Evolutionary conservation across 768 basidiomycete genomes (phyloP), one percentile per base, ranked within the genome.

Genomic region (Phylloporus scabripes): DNA sequence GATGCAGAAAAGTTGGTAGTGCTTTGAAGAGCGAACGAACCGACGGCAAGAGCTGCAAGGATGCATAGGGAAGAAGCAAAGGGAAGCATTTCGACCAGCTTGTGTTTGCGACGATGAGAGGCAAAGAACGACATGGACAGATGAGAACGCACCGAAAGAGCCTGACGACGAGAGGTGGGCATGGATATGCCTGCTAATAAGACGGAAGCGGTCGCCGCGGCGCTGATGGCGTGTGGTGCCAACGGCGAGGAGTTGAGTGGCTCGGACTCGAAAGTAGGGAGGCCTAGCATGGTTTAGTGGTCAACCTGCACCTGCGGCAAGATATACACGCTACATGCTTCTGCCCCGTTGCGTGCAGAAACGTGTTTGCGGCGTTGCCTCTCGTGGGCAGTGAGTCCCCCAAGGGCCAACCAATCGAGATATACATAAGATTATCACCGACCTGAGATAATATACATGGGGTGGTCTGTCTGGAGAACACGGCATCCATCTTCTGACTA

Each of bases 1-100:
- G 51, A 37, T 45, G 42, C 42, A 41, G 57, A 45, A 11, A 55
- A n/a, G 18, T 8, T 49, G 21, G 53, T 37, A 12, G 20, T 40
- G 34, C 53, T 59, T 44, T 64, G 64, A 37, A 68, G 51, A 23
- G 66, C 66, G 15, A 69, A 53, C 21, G 68, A 62, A 5, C 66
- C 66, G 14, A 61, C 62, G 5, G 62, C 62, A 24, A 68, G 61
- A 42, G 67, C 67, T 14, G 62, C 68, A 8, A 69, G 66, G 36
- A 70, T 59, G 39, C 68, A 69, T 4, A 68, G 12, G 5, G 58
- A 62, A 14, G 65, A 69, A 29, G 66, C 67, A 40, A 70, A 70
- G 26, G 66, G 66, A 36, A 67, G 60, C 63, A 70, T 69, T 58
- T 70, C 66, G 56, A 66, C 65, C 60, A 69, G 62, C 66, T 67